phyloP scores from a whole-genome alignment of 495 filamentous ascomycete species.

The Trichoderma erinaceum region DNA sequence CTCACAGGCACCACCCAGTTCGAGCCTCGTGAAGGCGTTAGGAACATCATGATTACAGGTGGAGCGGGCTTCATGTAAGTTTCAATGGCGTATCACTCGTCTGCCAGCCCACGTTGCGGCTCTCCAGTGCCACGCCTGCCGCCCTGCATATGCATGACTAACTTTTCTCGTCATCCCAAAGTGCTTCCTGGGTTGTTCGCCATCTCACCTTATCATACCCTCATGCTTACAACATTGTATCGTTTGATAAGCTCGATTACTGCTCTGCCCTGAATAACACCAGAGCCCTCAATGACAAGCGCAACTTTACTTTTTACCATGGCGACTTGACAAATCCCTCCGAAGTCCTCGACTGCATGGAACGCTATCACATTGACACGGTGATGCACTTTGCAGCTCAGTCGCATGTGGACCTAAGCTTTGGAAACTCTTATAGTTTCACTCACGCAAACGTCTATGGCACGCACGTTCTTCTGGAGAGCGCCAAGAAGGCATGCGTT shows the following conservation, averaged over 20 bases:
- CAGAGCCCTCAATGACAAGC: slow-evolving; percentile 47
- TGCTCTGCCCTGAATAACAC: slow-evolving; percentile 69
- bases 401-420: slow-evolving; percentile 66
- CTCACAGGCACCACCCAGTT: slow-evolving; percentile 59
- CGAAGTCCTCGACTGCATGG: slow-evolving; percentile 53
- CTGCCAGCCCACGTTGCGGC: slow-evolving; percentile 5
- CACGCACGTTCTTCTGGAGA: slow-evolving; percentile 66
- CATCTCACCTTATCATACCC: slow-evolving; percentile 62
- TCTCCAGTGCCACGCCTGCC: slow-evolving; percentile 17
- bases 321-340: slow-evolving; percentile 60
- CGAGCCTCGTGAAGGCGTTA: slow-evolving; percentile 53
- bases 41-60: slow-evolving; percentile 68
- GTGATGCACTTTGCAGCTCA: slow-evolving; percentile 73
- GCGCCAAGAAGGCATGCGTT: slow-evolving; percentile 55
- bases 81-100: neutral
- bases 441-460: slow-evolving; percentile 67
- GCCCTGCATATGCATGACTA: slow-evolving; percentile 8
- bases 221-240: slow-evolving; percentile 63
- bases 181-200: slow-evolving; percentile 66
- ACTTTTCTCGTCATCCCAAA: slow-evolving; percentile 17
- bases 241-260: slow-evolving; percentile 72
- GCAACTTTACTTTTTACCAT: slow-evolving; percentile 70
- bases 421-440: slow-evolving; percentile 65
- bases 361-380: slow-evolving; percentile 60
- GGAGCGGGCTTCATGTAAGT: slow-evolving; percentile 68